Evolutionary conservation across 1,139 yeast genomes (phyloP).

Genomic region (Debaryomyces subglobosus): DNA sequence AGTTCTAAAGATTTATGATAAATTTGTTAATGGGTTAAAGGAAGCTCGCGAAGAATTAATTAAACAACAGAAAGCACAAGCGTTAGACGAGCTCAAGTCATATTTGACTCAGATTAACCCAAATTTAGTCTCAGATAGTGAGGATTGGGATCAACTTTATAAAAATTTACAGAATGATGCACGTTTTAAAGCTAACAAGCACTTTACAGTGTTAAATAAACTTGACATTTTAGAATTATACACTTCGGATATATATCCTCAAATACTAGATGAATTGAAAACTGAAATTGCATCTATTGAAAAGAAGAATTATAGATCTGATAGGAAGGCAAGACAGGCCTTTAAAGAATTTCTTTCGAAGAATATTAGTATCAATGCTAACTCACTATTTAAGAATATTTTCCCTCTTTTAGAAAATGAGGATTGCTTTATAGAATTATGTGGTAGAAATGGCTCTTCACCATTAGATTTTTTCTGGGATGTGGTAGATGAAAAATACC

Average conservation of each 20-base stretch:
- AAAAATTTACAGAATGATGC: slow-evolving; percentile 44
- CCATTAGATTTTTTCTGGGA: slow-evolving; percentile 84
- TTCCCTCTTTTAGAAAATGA: slow-evolving; percentile 57
- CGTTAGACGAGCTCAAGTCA: slow-evolving; percentile 53
- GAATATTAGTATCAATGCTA: slow-evolving; percentile 51
- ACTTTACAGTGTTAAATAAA: slow-evolving; percentile 53
- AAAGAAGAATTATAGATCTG: slow-evolving; percentile 51
- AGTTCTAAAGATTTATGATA: slow-evolving; percentile 54
- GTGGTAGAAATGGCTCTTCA: slow-evolving; percentile 81
- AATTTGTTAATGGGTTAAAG: slow-evolving; percentile 48
- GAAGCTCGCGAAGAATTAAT: slow-evolving; percentile 37
- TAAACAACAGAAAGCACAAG: slow-evolving; percentile 44
- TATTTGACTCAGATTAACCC: slow-evolving; percentile 47
- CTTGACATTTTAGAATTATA: slow-evolving; percentile 64
- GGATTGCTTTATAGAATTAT: slow-evolving; percentile 57
- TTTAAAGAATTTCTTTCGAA: slow-evolving; percentile 52
- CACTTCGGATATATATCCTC: slow-evolving; percentile 48
- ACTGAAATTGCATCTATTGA: slow-evolving; percentile 37
- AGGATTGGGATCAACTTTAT: slow-evolving; percentile 51
- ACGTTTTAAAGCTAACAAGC: slow-evolving; percentile 61
- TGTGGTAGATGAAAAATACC: slow-evolving; percentile 62
- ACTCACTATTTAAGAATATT: slow-evolving; percentile 63
- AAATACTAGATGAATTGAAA: slow-evolving; percentile 38
- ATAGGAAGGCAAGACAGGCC: slow-evolving; percentile 65
- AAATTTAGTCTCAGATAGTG: slow-evolving; percentile 29